Evolutionary conservation across 495 filamentous ascomycete species (phyloP), one percentile per base, ranked within the genome.

Genomic region (Oleoguttula mirabilis): DNA sequence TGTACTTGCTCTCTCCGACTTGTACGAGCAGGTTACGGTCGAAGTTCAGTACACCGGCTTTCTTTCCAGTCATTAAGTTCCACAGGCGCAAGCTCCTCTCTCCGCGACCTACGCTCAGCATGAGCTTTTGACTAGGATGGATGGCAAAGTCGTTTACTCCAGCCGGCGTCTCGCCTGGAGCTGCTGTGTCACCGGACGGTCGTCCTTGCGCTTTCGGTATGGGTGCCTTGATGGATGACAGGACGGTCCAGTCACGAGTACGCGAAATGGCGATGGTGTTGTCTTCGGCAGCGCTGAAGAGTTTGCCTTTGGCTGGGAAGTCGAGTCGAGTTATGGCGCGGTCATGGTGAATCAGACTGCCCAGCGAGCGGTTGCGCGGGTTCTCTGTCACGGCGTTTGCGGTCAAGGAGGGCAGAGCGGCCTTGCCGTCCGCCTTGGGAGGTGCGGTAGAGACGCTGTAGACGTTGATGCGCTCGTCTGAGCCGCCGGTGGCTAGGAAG

Each of bases 1-100:
- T 75, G 61, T 74, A 77, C 57, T 70, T 76, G n/a, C 75, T 71
- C 63, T 93, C 87, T 12, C 81, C 83, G 25, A 81, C 71, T 47
- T 78, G 72, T 33, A 68, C 63, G 41, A 94, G 60, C 45, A 82
- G 65, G 1, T 77, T 72, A 43, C 69, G 67, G 48, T 67, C 71
- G 52, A 96, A 95, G 55, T 81, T 88, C 52, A 96, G 60, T 33
- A 94, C 88, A 14, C 86, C 83, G 14, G 85, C 85, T 60, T 93
- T 95, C 68, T 86, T 92, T 3, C 88, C 92, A 21, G 90, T 96
- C 53, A 94, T 84, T 36, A 99, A 56, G 54, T 99, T 96, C 90
- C 90, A 99, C 47, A 96, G 65, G 48, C 90, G 67, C 82, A 99
- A 87, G 52, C 76, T 86, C 39, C 75, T 72, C 67, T 96, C 92